Conservation (phyloP, 805 yeast species). For the Ogataea paraovalis region DNA sequence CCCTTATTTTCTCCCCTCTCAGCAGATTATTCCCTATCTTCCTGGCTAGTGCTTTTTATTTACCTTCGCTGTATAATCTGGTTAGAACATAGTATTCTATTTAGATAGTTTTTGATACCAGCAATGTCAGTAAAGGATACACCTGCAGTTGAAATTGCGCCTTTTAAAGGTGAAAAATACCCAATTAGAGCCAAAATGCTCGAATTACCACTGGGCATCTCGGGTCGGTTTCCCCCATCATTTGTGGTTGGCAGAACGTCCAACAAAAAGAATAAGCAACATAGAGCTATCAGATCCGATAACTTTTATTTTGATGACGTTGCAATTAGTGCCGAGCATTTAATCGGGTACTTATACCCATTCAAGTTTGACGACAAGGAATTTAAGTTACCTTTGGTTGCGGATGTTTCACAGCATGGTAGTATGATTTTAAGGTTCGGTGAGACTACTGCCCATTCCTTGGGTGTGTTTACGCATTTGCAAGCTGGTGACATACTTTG, state of each 20-base stretch:
- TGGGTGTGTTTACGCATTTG: slow-evolving; percentile 1
- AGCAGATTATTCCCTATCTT: too few relatives aligned
- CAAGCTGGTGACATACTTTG: slow-evolving; percentile 22
- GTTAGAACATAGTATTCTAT: too few relatives aligned
- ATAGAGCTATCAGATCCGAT: slow-evolving; percentile 5
- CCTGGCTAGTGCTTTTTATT: too few relatives aligned
- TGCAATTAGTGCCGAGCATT: slow-evolving; percentile 25
- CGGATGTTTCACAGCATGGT: slow-evolving; percentile 22
- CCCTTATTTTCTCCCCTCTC: too few relatives aligned
- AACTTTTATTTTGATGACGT: slow-evolving; percentile 20
- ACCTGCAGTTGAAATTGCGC: not conserved
- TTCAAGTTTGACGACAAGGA: not conserved
- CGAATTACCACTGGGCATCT: too few relatives aligned
- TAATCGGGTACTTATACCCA: slow-evolving; percentile 8
- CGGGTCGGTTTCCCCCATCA: slow-evolving; percentile 1
- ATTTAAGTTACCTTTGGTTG: not conserved
- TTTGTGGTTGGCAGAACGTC: slow-evolving; percentile 26
- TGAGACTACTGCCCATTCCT: not conserved
- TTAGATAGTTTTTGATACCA: not conserved
- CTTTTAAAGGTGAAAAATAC: not conserved
- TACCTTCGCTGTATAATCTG: too few relatives aligned
- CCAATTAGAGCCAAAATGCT: not conserved
- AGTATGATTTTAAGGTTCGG: slow-evolving; percentile 7
- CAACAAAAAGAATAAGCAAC: slow-evolving; percentile 2
- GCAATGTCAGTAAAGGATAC: not conserved